Base-by-base conservation (phyloP, 495 filamentous ascomycete species). In the Jackrogersella multiformis region DNA sequence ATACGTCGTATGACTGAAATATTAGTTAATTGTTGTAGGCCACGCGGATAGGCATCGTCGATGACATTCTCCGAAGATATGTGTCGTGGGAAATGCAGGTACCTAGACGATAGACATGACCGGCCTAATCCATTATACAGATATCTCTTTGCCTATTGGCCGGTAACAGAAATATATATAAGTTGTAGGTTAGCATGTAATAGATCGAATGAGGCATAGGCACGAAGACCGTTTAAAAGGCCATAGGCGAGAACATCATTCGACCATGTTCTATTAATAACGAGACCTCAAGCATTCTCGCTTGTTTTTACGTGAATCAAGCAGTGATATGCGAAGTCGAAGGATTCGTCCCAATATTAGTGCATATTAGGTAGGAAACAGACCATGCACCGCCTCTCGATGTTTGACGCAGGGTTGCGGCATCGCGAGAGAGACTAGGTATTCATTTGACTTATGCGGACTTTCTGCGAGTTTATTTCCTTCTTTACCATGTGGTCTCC, bases 401-500 rank as follows among this genome's bases (percentile, higher is more conserved):
- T 53, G 30, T 24, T 18, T 53, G 49, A 34, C 18, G 30, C 49
- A 53, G 49, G 49, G 49, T 23, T 30, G 49, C 16, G 49, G 30
- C 32, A 18, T 23, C 23, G 32, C 16, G 5, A 23, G 21, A 21
- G 13, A 7, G 2, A 1, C 12, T 6, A 26, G 26, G 13, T n/a
- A 13, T 30, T 32, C 24, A 32, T 49, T 24, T 49, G 24, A 49
- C n/a, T 32, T 18, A 18, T 46, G 24, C n/a, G 18, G 24, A 26
- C 45, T 49, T 15, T 3, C 26, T 49, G 26, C 45, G 49, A 53
- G 41, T 30, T 52, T 51, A 18, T 30, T 51, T 51, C 16, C 49
- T 38, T 41, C 16, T 13, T 24, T 52, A 45, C 56, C 56, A 60
- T 60, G 56, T 60, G 56, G 56, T 38, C 42, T 21, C 52, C 32